A percentile compares a stretch with the other conserved stretches of the same genome.
phyloP scores from a whole-genome alignment of 768 basidiomycete species.

The Panellus pusillus region DNA sequence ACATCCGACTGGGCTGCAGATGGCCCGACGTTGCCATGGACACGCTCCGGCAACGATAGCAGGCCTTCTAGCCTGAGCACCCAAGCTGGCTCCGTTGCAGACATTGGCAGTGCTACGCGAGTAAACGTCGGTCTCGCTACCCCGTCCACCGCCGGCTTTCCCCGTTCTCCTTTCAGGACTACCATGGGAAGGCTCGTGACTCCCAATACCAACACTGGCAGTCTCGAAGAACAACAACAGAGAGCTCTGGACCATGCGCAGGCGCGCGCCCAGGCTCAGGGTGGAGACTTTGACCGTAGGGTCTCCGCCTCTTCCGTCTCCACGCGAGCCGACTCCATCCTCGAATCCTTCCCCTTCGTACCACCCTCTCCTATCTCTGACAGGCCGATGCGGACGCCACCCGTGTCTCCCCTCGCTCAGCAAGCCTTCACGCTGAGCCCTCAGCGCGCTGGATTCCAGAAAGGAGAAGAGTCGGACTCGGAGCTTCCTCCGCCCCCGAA shows the following conservation, averaged over 20 bases:
- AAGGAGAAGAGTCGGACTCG: conserved; percentile 25
- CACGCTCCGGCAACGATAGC: conserved; percentile 37
- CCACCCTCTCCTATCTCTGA: conserved; percentile 90
- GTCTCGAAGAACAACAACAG: conserved; percentile 68
- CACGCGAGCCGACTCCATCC: conserved; percentile 77
- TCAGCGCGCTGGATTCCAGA: conserved; percentile 9
- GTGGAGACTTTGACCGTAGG: conserved; percentile 43
- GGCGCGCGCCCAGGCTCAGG: conserved; percentile 57
- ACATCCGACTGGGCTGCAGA: conserved; percentile 40
- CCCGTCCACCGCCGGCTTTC: conserved; percentile 33
- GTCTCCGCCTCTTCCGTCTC: conserved; percentile 70
- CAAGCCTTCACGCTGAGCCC: conserved; percentile 38
- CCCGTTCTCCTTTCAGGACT: conserved; percentile 54
- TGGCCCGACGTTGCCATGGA: conserved; percentile 43
- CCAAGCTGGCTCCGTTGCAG: conserved; percentile 57
- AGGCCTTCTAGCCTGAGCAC: conserved; percentile 65
- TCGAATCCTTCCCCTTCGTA: conserved; percentile 87
- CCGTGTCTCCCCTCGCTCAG: conserved; percentile 69
- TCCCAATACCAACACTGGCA: conserved; percentile 38
- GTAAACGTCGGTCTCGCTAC: conserved; percentile 58
- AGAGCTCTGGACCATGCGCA: conserved; percentile 61
- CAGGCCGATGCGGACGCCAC: conserved; percentile 71
- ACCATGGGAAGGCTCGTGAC: conserved; percentile 64
- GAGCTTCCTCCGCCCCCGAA: conserved; percentile 55
- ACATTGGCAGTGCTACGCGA: conserved; percentile 65